phyloP scores from a whole-genome alignment of 2,329 filamentous ascomycete species.

The Xylaria sp. region DNA sequence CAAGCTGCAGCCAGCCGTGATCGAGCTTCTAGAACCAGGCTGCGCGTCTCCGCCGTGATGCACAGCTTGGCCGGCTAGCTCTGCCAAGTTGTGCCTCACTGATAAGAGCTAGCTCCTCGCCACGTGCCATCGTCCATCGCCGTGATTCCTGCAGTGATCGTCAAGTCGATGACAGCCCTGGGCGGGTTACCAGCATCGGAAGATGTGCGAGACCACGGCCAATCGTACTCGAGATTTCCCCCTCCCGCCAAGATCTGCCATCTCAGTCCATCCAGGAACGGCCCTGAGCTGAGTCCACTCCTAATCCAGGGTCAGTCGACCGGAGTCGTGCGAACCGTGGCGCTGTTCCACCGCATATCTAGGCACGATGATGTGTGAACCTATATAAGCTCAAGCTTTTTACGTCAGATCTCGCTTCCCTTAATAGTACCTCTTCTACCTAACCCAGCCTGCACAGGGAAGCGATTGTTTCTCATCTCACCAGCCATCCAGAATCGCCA shows the following conservation, averaged over 20 bases:
- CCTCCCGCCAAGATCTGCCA: slow-evolving; percentile 15
- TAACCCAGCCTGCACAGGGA: neutral
- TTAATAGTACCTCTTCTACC: neutral
- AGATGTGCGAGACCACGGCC: slow-evolving; percentile 11
- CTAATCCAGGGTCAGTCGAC: slow-evolving; percentile 15
- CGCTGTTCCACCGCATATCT: slow-evolving; percentile 8
- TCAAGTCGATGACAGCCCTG: slow-evolving; percentile 2
- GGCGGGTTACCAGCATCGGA: slow-evolving; percentile 8
- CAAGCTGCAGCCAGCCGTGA: neutral
- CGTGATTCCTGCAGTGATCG: slow-evolving; percentile 19
- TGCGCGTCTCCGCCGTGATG: neutral
- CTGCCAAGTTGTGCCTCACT: neutral
- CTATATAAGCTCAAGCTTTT: slow-evolving; percentile 10
- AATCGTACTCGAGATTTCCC: slow-evolving; percentile 8
- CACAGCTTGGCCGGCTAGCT: neutral
- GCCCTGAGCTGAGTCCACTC: slow-evolving; percentile 20
- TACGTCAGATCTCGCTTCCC: neutral
- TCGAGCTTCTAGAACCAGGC: neutral
- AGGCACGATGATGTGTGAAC: neutral
- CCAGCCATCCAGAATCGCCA: slow-evolving; percentile 31
- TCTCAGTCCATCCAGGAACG: slow-evolving; percentile 4
- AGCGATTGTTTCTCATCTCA: neutral
- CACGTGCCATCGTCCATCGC: slow-evolving; percentile 14
- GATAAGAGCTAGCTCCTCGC: neutral
- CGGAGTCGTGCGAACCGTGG: slow-evolving; percentile 5